Conservation (phyloP, 1,284 basidiomycete species). For the Melanopsichium pennsylvanicum region DNA sequence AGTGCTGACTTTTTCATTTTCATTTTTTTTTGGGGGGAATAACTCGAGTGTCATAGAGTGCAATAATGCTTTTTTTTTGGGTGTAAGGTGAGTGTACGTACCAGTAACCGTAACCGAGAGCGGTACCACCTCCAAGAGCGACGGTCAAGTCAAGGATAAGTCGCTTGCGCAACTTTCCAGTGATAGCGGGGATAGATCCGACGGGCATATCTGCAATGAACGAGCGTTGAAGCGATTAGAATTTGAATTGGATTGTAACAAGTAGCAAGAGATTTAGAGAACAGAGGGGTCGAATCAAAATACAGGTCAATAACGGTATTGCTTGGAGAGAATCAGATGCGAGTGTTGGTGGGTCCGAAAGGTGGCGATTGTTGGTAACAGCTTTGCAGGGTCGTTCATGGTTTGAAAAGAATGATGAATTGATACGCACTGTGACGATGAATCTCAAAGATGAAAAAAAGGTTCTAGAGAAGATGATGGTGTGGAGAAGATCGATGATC, state of each 20-base stretch:
- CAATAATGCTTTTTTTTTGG: too few relatives aligned
- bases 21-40: too few relatives aligned
- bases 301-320: conserved; percentile 11
- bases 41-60: too few relatives aligned
- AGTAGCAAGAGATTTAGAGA: too few relatives aligned
- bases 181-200: conserved; percentile 59
- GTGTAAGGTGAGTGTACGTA: conserved; percentile 15
- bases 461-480: conserved; percentile 22
- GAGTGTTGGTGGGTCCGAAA: too few relatives aligned
- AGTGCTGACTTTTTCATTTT: too few relatives aligned
- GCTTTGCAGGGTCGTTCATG: too few relatives aligned
- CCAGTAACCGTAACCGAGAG: conserved; percentile 62
- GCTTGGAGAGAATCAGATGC: too few relatives aligned
- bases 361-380: too few relatives aligned
- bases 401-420: too few relatives aligned
- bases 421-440: conserved; percentile 26
- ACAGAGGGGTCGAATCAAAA: not conserved
- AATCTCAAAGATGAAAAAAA: conserved; percentile 3
- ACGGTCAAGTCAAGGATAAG: conserved; percentile 62
- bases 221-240: too few relatives aligned
- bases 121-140: conserved; percentile 59
- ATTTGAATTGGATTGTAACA: too few relatives aligned
- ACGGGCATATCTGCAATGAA: conserved; percentile 46
- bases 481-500: not conserved
- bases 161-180: conserved; percentile 63